Conservation (phyloP, 306 rosid species). For the Bauhinia variegata region DNA sequence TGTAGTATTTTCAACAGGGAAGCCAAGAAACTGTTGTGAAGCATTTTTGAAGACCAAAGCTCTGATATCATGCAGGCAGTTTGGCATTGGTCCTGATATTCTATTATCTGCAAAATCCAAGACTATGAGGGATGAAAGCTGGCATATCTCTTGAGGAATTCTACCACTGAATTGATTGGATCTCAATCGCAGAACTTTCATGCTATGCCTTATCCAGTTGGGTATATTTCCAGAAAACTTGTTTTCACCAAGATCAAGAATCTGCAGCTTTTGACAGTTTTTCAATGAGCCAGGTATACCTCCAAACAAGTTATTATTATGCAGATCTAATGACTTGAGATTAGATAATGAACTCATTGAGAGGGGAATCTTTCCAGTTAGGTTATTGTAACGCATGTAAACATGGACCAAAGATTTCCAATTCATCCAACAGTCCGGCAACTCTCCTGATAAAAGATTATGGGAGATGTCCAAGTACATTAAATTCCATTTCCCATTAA, state of each 20-base stretch:
- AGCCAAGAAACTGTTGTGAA: conserved; percentile 20
- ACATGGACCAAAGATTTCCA: conserved; percentile 48
- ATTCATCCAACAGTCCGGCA: conserved; percentile 36
- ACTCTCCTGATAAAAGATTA: conserved; percentile 32
- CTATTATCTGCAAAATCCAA: conserved; percentile 41
- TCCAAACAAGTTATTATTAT: conserved; percentile 35
- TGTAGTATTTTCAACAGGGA: background rate
- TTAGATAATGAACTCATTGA: background rate
- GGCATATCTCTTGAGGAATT: conserved; percentile 32
- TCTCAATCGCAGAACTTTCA: conserved; percentile 43
- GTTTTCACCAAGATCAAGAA: conserved; percentile 42
- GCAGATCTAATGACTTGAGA: too few relatives aligned
- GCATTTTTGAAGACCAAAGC: conserved; percentile 35
- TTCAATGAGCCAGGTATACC: conserved; percentile 34
- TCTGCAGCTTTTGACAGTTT: conserved; percentile 38
- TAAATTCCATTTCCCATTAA: conserved; percentile 6
- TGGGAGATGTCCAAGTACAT: conserved; percentile 35
- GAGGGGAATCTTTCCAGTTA: conserved; percentile 35
- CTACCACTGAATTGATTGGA: conserved; percentile 33
- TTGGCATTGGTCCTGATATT: conserved; percentile 46
- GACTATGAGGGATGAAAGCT: conserved; percentile 42
- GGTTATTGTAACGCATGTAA: conserved; percentile 40
- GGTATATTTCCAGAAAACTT: conserved; percentile 37
- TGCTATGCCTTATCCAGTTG: conserved; percentile 34
- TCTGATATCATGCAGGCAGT: conserved; percentile 37